Evolutionary conservation across 139 green algal genomes (phyloP).

Genomic region (Tetradesmus obliquus): DNA sequence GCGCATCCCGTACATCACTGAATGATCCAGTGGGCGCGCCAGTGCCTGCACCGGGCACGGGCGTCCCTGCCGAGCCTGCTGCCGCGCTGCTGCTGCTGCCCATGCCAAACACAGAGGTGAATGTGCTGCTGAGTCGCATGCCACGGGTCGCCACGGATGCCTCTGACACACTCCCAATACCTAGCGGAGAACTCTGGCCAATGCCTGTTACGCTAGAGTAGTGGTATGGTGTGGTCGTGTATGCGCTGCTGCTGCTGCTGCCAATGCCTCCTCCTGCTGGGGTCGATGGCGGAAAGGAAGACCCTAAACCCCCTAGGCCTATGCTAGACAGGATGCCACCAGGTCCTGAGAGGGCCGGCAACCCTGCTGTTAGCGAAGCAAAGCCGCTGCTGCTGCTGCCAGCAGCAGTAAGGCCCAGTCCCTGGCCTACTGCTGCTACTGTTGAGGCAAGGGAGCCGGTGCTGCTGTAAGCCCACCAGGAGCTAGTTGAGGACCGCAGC

Average conservation of each 20-base stretch:
- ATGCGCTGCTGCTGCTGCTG: not conserved
- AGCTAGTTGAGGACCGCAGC: constrained; percentile 2
- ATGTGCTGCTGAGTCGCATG: constrained; percentile 36
- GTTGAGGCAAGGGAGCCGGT: constrained; percentile 18
- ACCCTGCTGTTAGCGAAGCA: not conserved
- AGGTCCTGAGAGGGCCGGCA: not conserved
- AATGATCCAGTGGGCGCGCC: not conserved
- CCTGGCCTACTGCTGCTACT: not conserved
- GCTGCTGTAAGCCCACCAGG: constrained; percentile 39
- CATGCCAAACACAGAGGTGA: constrained; percentile 21
- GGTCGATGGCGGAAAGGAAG: not conserved
- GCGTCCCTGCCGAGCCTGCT: not conserved
- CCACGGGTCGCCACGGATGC: not conserved
- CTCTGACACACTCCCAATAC: not conserved
- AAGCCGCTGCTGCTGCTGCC: constrained; percentile 7
- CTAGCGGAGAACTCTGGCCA: not conserved
- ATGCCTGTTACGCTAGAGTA: too few relatives aligned
- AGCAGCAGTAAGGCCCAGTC: not conserved
- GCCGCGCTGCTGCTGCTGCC: not conserved
- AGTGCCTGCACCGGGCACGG: not conserved
- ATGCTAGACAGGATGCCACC: not conserved
- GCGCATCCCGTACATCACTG: not conserved
- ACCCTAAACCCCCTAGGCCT: not conserved
- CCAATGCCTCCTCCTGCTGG: not conserved
- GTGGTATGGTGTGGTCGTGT: too few relatives aligned